phyloP scores from a whole-genome alignment of 371 early-diverging fungal species.

The Gilbertella persicaria region DNA sequence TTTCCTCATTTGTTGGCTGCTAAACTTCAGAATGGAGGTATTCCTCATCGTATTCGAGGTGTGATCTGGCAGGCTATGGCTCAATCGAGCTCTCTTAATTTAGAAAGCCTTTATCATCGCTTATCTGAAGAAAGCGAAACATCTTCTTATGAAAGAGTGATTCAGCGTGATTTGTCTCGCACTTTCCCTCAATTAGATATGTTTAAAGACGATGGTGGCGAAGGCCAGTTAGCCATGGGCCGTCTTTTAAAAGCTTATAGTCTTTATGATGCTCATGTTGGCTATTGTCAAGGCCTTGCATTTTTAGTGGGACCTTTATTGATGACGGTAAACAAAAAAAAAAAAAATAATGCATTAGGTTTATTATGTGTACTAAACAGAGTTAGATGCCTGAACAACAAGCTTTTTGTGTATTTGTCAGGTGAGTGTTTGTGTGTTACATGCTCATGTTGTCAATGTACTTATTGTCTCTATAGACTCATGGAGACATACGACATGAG shows the following conservation, averaged over 20 bases:
- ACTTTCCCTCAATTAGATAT: slow-evolving; percentile 88
- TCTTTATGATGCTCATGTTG: slow-evolving; percentile 89
- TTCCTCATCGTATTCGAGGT: slow-evolving; percentile 86
- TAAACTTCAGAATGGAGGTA: slow-evolving; percentile 78
- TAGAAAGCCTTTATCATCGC: slow-evolving; percentile 81
- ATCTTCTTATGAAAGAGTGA: slow-evolving; percentile 84
- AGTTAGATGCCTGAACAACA: slow-evolving; percentile 87
- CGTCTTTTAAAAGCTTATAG: slow-evolving; percentile 89
- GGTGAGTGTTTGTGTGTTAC: slow-evolving; percentile 28
- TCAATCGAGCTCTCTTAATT: slow-evolving; percentile 66
- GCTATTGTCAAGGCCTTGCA: slow-evolving; percentile 95
- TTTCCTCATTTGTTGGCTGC: slow-evolving; percentile 64
- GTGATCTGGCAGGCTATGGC: slow-evolving; percentile 92
- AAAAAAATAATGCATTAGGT: background rate
- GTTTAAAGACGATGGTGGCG: slow-evolving; percentile 81
- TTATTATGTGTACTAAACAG: background rate
- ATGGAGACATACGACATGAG: slow-evolving; percentile 89
- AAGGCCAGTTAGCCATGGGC: slow-evolving; percentile 84
- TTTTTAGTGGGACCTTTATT: slow-evolving; percentile 91
- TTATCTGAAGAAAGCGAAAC: slow-evolving; percentile 68
- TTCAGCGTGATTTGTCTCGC: slow-evolving; percentile 86
- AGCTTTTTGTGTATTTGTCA: slow-evolving; percentile 88
- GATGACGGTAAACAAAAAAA: slow-evolving; percentile 63
- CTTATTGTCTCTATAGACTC: slow-evolving; percentile 44
- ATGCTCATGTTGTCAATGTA: slow-evolving; percentile 42